Conservation (phyloP, 345 rosid genomes). For the Fremontodendron californicum region DNA sequence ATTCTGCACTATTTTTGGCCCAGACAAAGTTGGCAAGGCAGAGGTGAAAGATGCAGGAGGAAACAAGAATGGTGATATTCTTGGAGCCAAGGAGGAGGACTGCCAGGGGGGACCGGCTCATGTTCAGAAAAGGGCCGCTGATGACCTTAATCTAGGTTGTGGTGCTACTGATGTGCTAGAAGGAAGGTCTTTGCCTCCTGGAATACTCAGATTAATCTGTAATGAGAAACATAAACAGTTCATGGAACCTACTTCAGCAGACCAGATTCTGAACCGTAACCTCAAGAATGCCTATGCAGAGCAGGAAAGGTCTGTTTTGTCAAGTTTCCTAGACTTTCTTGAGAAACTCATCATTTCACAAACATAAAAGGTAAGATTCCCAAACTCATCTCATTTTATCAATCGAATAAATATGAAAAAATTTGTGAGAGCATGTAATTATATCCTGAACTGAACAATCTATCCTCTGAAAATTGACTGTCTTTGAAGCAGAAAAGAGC, state of each 20-base stretch:
- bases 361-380: slow-evolving; percentile 27
- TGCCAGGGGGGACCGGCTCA: background rate
- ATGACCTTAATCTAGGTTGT: slow-evolving; percentile 7
- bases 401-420: background rate
- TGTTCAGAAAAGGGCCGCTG: slow-evolving; percentile 12
- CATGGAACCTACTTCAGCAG: slow-evolving; percentile 17
- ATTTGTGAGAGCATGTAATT: background rate
- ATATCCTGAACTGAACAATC: background rate
- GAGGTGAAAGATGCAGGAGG: slow-evolving; percentile 9
- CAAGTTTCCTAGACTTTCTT: slow-evolving; percentile 36
- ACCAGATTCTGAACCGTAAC: slow-evolving; percentile 12
- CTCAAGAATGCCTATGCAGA: slow-evolving; percentile 19
- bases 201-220: slow-evolving; percentile 26
- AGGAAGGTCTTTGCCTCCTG: slow-evolving; percentile 24
- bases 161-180: slow-evolving; percentile 13
- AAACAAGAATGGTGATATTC: slow-evolving; percentile 12
- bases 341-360: slow-evolving; percentile 25
- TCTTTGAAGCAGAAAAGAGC: background rate
- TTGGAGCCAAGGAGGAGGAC: slow-evolving; percentile 11
- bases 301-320: slow-evolving; percentile 43
- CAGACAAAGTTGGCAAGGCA: slow-evolving; percentile 18
- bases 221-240: slow-evolving; percentile 28
- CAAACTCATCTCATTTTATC: background rate
- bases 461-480: background rate
- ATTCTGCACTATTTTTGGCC: background rate